Evolutionary conservation across 768 basidiomycete species (phyloP).

Genomic region (Dacryopinax primogenitus): DNA sequence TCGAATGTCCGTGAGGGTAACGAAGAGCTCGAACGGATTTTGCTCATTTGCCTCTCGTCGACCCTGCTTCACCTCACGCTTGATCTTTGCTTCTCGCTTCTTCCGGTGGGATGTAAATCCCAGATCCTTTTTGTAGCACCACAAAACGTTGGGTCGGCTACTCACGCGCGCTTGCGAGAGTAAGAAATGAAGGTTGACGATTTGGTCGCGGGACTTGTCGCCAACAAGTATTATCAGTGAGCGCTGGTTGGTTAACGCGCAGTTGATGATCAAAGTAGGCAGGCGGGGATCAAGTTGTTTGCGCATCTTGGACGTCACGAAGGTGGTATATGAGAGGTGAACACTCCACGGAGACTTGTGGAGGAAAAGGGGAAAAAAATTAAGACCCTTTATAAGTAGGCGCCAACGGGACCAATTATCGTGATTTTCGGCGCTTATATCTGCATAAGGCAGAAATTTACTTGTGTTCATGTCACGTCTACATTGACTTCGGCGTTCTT

Average conservation of each 20-base stretch:
- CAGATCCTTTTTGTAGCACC: conserved; percentile 98
- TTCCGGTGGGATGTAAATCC: conserved; percentile 96
- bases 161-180: conserved; percentile 84
- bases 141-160: conserved; percentile 79
- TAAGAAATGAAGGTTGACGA: conserved; percentile 89
- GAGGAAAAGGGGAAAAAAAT: conserved; percentile 4
- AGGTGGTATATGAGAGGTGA: no score
- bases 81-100: conserved; percentile 93
- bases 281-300: conserved; percentile 75
- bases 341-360: not conserved
- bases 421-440: no score
- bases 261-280: conserved; percentile 81
- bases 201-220: conserved; percentile 86
- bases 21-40: conserved; percentile 95
- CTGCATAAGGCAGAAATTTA: no score
- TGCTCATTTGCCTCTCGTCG: conserved; percentile 90
- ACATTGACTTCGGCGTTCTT: no score
- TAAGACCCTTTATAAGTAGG: no score
- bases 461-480: no score
- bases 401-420: no score
- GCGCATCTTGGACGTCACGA: conserved; percentile 18
- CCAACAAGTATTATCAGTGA: conserved; percentile 95
- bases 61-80: conserved; percentile 88
- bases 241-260: conserved; percentile 83
- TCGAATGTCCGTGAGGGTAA: conserved; percentile 96